These are phyloP conservation scores for Talaromyces sp. DNA, from an alignment of 2,329 filamentous ascomycete species.

Conservation along the genomic window DNA sequence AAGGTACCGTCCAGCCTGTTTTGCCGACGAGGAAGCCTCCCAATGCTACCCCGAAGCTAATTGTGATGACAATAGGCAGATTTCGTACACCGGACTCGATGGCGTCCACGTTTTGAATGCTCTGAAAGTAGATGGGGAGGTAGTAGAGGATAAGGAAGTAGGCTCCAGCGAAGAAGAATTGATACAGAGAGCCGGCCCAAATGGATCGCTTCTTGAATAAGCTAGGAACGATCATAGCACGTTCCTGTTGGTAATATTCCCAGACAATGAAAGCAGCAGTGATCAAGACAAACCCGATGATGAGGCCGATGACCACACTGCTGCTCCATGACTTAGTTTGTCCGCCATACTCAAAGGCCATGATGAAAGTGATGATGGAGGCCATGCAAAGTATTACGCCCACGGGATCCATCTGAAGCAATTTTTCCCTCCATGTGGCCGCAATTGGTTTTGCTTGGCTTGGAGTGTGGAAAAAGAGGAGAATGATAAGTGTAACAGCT, in stretches of 20 bases:
- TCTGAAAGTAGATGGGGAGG: slow-evolving; percentile 22
- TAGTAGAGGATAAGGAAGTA: slow-evolving; percentile 36
- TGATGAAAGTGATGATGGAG: slow-evolving; percentile 24
- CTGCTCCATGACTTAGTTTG: slow-evolving; percentile 24
- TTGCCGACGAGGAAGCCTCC: slow-evolving; percentile 28
- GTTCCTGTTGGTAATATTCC: slow-evolving; percentile 22
- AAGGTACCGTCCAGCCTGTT: slow-evolving; percentile 26
- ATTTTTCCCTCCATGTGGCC: slow-evolving; percentile 21
- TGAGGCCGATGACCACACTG: slow-evolving; percentile 22
- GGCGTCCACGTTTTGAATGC: slow-evolving; percentile 24
- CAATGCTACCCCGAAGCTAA: slow-evolving; percentile 26
- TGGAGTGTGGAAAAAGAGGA: neutral
- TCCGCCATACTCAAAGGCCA: slow-evolving; percentile 30
- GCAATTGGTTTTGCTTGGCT: neutral
- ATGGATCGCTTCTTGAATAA: slow-evolving; percentile 39
- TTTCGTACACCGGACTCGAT: slow-evolving; percentile 39
- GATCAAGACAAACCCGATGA: slow-evolving; percentile 24
- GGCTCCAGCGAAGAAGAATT: slow-evolving; percentile 35
- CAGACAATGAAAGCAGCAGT: slow-evolving; percentile 21
- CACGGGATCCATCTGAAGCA: slow-evolving; percentile 25
- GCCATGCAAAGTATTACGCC: slow-evolving; percentile 24
- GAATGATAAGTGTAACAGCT: slow-evolving; percentile 11
- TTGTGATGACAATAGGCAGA: slow-evolving; percentile 40
- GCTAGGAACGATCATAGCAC: slow-evolving; percentile 33
- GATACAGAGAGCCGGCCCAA: slow-evolving; percentile 29